These are phyloP conservation scores for Hymenoscyphus fructigenus DNA, from an alignment of 2,329 filamentous ascomycete species.

Conservation along the genomic window DNA sequence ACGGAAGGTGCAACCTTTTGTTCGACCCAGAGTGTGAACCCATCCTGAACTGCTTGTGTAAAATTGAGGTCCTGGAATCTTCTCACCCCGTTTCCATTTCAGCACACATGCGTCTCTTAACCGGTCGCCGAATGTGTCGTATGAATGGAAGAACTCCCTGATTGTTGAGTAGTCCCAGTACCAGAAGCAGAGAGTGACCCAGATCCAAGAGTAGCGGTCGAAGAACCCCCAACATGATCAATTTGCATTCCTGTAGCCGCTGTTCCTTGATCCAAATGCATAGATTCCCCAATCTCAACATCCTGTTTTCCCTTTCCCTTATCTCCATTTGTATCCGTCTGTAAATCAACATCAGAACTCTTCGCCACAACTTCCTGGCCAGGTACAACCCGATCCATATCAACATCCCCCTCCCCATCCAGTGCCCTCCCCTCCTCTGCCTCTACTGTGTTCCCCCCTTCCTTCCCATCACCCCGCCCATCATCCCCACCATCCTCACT, in stretches of 20 bases:
- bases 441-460: background rate
- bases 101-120: background rate
- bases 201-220: conserved; percentile 19
- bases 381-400: conserved; percentile 18
- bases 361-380: background rate
- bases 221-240: conserved; percentile 21
- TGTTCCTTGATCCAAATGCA: background rate
- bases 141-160: conserved; percentile 26
- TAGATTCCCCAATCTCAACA: conserved; percentile 3
- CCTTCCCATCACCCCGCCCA: conserved; percentile 9
- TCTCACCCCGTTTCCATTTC: background rate
- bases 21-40: no score
- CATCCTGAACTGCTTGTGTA: no score
- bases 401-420: conserved; percentile 21
- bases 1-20: no score
- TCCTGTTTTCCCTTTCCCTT: conserved; percentile 23
- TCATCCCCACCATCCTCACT: conserved; percentile 12
- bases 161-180: conserved; percentile 20
- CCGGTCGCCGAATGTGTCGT: conserved; percentile 24
- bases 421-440: conserved; percentile 10
- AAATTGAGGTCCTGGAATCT: no score
- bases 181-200: conserved; percentile 19
- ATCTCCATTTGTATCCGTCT: background rate
- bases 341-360: background rate
- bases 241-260: conserved; percentile 7